Base-by-base conservation (phyloP, 78 protist species). In the Dictyostelium capitatum region DNA sequence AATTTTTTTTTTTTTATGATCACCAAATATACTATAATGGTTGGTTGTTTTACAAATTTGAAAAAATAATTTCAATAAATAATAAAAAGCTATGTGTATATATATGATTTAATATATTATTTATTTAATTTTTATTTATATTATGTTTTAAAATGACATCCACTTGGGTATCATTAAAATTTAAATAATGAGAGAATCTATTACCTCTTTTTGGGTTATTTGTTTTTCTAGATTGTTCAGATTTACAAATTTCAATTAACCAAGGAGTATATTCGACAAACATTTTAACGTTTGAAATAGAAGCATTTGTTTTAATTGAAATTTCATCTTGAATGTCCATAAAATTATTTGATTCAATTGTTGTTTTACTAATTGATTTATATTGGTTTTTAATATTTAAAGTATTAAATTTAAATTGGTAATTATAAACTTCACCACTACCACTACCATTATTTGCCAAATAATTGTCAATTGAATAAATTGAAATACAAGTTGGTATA, bases 121-220 rank as follows among this genome's bases (percentile, higher is more conserved):
- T 37, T 51, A 51, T 51, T 48, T 48, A 9, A 8, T 48, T 48
- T 67, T 67, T 25, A 15, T 69, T 69, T 37, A 69, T 69, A 15
- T 37, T 69, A 15, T 37, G 17, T 50, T 50, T 75, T 50, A 75
- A 75, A 23, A 75, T 23, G 12, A 50, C 25, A 56, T 79, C 57
- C 17, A 56, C 6, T 37, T 56, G 51, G 20, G 23, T 19, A 17
- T 84, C 81, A 47, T n/a, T 67, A 4, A 32, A 28, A 57, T 84
- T 19, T 14, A 84, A 25, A 28, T 84, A 84, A 74, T 84, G 91
- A 74, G 12, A 57, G 25, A 84, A 84, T 46, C 91, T 56, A 62
- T 74, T 74, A 4, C 82, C 74, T 73, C 91, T 70, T 41, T 84
- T 84, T 84, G 91, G 78, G 74, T 84, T 74, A 46, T 53, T 59